Conservation (phyloP, 495 filamentous ascomycete species). For the Cladorrhinum samala region DNA sequence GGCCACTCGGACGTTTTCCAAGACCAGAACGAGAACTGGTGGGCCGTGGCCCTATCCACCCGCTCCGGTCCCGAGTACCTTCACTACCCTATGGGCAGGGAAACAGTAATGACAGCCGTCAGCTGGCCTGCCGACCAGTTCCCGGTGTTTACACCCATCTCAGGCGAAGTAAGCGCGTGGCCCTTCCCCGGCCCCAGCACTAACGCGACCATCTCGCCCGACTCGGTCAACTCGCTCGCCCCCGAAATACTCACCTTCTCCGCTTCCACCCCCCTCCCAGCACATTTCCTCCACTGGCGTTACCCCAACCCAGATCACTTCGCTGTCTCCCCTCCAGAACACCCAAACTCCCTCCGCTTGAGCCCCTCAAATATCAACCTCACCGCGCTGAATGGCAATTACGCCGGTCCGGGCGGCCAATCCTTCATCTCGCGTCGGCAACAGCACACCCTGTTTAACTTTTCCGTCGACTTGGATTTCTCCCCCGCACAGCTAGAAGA, state of each 20-base stretch:
- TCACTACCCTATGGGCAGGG: conserved; percentile 56
- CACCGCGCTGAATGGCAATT: conserved; percentile 41
- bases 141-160: conserved; percentile 39
- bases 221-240: conserved; percentile 30
- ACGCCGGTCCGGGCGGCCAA: conserved; percentile 36
- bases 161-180: conserved; percentile 41
- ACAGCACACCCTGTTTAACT: conserved; percentile 46
- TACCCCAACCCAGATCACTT: conserved; percentile 35
- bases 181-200: conserved; percentile 25
- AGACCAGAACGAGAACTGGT: conserved; percentile 48
- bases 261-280: conserved; percentile 30
- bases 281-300: conserved; percentile 47
- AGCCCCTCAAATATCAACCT: conserved; percentile 42
- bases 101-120: conserved; percentile 50
- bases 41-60: conserved; percentile 40
- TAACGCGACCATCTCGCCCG: conserved; percentile 4
- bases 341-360: conserved; percentile 35
- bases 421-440: conserved; percentile 44
- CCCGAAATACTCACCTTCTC: conserved; percentile 38
- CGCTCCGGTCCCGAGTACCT: conserved; percentile 40
- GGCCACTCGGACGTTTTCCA: conserved; percentile 49
- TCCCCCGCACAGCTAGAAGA: conserved; percentile 27
- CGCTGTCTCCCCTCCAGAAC: conserved; percentile 32
- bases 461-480: conserved; percentile 38
- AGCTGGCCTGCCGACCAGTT: conserved; percentile 41